These are phyloP conservation scores for Venturia aucupariae DNA, from an alignment of 2,329 filamentous ascomycete genomes.

Conservation along the genomic window DNA sequence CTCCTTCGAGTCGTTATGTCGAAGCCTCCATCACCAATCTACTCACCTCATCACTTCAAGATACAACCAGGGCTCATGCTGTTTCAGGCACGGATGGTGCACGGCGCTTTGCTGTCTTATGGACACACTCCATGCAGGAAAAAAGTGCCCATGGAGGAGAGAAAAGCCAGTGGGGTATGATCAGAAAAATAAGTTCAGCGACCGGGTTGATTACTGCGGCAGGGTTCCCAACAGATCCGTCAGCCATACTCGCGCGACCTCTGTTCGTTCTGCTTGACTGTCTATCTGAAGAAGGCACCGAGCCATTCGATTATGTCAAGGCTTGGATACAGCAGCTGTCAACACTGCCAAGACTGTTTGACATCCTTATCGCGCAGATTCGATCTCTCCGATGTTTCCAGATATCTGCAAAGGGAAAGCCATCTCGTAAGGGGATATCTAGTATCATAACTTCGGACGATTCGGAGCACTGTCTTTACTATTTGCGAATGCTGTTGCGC, in stretches of 20 bases:
- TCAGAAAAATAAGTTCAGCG: slow-evolving; percentile 18
- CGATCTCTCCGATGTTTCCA: slow-evolving; percentile 11
- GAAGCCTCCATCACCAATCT: slow-evolving; percentile 71
- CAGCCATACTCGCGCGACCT: slow-evolving; percentile 59
- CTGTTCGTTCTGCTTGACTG: slow-evolving; percentile 74
- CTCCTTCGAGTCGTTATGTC: slow-evolving; percentile 59
- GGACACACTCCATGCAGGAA: slow-evolving; percentile 59
- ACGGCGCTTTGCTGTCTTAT: slow-evolving; percentile 64
- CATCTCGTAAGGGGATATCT: slow-evolving; percentile 9
- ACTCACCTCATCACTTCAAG: slow-evolving; percentile 28
- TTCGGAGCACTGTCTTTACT: slow-evolving; percentile 67
- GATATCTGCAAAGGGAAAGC: slow-evolving; percentile 17
- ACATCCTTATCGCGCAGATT: slow-evolving; percentile 20
- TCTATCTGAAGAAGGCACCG: slow-evolving; percentile 61
- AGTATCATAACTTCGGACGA: slow-evolving; percentile 44
- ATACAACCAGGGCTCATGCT: background rate
- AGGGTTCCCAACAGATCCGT: slow-evolving; percentile 10
- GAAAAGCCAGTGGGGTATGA: background rate
- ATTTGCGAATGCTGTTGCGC: slow-evolving; percentile 64
- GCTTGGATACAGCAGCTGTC: slow-evolving; percentile 65
- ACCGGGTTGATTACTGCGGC: slow-evolving; percentile 15
- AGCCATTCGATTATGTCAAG: slow-evolving; percentile 66
- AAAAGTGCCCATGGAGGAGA: slow-evolving; percentile 15
- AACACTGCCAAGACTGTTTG: slow-evolving; percentile 41
- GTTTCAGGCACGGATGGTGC: slow-evolving; percentile 42